These are phyloP conservation scores for Veloboletus limbatus DNA, from an alignment of 1,284 basidiomycete species.

Conservation along the genomic window DNA sequence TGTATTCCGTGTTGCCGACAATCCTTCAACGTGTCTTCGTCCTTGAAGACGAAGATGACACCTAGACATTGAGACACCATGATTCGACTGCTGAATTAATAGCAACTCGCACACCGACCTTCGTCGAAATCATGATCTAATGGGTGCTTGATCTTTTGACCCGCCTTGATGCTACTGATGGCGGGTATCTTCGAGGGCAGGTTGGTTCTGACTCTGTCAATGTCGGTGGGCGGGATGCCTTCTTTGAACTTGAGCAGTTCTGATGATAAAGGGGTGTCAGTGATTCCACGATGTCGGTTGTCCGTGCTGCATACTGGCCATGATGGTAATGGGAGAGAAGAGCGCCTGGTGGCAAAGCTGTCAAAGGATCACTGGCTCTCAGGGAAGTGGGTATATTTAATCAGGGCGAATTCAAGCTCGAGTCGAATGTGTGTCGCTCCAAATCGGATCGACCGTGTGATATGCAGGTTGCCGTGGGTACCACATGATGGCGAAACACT, in stretches of 20 bases:
- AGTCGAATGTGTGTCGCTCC: no score
- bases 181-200: conserved; percentile 18
- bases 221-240: conserved; percentile 10
- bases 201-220: conserved; percentile 4
- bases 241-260: conserved; percentile 25
- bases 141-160: conserved; percentile 19
- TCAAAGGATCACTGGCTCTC: no score
- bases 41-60: conserved; percentile 24
- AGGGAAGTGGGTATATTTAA: no score
- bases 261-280: background rate
- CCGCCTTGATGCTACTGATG: conserved; percentile 14
- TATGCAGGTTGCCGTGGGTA: no score
- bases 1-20: conserved; percentile 9
- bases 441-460: no score
- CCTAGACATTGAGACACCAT: no score
- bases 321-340: conserved; percentile 7
- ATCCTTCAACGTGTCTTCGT: conserved; percentile 11
- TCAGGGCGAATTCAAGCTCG: no score
- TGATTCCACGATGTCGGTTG: background rate
- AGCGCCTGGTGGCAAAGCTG: no score
- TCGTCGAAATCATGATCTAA: conserved; percentile 25
- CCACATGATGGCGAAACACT: no score
- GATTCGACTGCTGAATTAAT: no score
- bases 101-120: conserved; percentile 16
- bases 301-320: conserved; percentile 13